These are phyloP conservation scores for Microdochium trichocladiopsis DNA, from an alignment of 2,329 filamentous ascomycete genomes.

Conservation along the genomic window DNA sequence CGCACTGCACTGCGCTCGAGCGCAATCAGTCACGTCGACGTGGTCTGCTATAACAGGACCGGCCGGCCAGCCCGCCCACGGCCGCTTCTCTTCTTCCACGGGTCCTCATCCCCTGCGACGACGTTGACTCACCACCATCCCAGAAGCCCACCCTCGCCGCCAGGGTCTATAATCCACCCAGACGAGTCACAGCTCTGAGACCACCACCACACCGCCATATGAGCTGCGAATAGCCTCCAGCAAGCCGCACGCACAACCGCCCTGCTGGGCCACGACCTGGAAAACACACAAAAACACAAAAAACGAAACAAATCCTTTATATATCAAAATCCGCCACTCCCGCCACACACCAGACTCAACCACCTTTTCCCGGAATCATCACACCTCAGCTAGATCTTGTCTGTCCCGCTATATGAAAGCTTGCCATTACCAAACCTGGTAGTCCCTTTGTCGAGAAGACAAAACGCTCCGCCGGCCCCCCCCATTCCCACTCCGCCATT, in stretches of 20 bases:
- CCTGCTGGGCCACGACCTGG: too few relatives aligned
- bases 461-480: background rate
- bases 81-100: background rate
- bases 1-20: too few relatives aligned
- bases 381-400: background rate
- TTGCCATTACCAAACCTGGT: background rate
- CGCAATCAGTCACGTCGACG: background rate
- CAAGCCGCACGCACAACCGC: too few relatives aligned
- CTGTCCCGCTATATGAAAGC: background rate
- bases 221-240: background rate
- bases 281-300: too few relatives aligned
- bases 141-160: background rate
- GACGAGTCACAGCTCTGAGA: background rate
- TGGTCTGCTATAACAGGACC: background rate
- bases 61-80: background rate
- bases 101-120: background rate
- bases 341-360: too few relatives aligned
- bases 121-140: background rate
- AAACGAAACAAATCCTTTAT: too few relatives aligned
- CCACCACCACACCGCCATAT: background rate
- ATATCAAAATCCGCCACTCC: too few relatives aligned
- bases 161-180: background rate
- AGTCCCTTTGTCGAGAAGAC: background rate
- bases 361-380: too few relatives aligned
- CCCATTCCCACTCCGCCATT: conserved; percentile 4